Base-by-base conservation (phyloP, 2,329 filamentous ascomycete genomes). In the Sarocladium oryzae region DNA sequence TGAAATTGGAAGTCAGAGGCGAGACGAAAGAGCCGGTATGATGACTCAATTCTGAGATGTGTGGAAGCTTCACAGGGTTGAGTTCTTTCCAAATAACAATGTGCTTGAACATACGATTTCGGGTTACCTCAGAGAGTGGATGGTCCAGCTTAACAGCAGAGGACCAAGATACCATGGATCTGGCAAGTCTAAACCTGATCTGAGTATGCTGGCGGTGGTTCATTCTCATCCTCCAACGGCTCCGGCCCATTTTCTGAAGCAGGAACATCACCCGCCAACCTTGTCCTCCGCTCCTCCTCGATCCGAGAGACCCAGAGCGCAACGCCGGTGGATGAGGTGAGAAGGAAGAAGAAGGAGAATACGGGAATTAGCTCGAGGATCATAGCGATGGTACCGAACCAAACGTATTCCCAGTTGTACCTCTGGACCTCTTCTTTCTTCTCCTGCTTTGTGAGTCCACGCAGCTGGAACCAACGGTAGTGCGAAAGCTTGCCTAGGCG, bases 271-370 rank as follows among this genome's bases (percentile, higher is more conserved):
- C 35, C 51, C 24, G 43, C 2, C 13, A 48, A 26, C 28, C 43
- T 30, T 20, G 52, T 48, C 20, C 58, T 58, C 46, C 65, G 69
- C 57, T 79, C 72, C 51, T 81, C 74, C 67, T 97, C 91, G 49
- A 96, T 70, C 56, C 85, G 82, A 2, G 84, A 84, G 2, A 84
- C 88, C 91, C 92, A 97, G 32, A 97, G 71, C 1, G 89, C 92
- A 38, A 88, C 85, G 2, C 92, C 93, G 18, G 84, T 82, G 1
- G 91, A 86, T 2, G 88, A 90, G 0, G 92, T 96, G 57, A 99
- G 71, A 35, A 97, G 76, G 66, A 97, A 96, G 63, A 97, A 84
- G 77, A 99, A 95, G n/a, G 88, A 95, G 46, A 96, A 69, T 11
- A 92, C 77, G 1, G 93, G 93, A 8, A 96, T 77, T n/a, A 97